Evolutionary conservation across 1,139 yeast species (phyloP), one percentile per base, ranked within the genome.

Genomic region (Candida gigantensis): DNA sequence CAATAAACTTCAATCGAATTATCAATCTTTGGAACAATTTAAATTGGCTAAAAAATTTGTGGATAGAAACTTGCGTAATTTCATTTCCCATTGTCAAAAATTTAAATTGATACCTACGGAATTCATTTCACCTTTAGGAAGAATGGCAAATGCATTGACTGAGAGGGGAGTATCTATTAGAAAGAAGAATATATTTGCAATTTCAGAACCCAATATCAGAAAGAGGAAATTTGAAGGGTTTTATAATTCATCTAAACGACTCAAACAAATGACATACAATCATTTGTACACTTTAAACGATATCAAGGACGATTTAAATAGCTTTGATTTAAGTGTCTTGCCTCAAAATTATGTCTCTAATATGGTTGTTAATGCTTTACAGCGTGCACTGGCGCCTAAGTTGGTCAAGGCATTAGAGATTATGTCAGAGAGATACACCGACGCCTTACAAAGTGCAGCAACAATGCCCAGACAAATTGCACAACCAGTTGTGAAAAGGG

Each of bases 381-480:
- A 69, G 34, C 72, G 72, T 27, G 78, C 79, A 0, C 75, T 77
- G 36, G 65, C 72, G 0, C 66, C 67, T 7, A 74, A 71, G 42
- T 66, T 92, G 30, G 66, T 78, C n/a, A 77, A 79, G 42, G 94
- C 87, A 1, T 64, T 88, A 42, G 77, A 79, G 13, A 79, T 87
- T 35, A 77, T 87, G 4, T 68, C 79, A 24, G 77, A 82, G 10
- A 70, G 97, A 41, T 80, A 81, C 43, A 48, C 48, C 18, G 51
- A 58, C 42, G 69, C 62, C 2, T 37, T 63, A 2, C 20, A 30
- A 17, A 30, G 30, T n/a, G 27, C 30, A 25, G 3, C 35, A 36
- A 26, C 34, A 24, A 20, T 11, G 12, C 15, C 37, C 17, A 24
- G 11, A 11, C 17, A 14, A 14, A 23, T 14, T 15, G 16, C 15